Percentiles rank a stretch among this genome's conserved stretches.
These are phyloP conservation scores for Astrocystis sublimbata DNA, from an alignment of 495 filamentous ascomycete genomes.

Conservation along the genomic window DNA sequence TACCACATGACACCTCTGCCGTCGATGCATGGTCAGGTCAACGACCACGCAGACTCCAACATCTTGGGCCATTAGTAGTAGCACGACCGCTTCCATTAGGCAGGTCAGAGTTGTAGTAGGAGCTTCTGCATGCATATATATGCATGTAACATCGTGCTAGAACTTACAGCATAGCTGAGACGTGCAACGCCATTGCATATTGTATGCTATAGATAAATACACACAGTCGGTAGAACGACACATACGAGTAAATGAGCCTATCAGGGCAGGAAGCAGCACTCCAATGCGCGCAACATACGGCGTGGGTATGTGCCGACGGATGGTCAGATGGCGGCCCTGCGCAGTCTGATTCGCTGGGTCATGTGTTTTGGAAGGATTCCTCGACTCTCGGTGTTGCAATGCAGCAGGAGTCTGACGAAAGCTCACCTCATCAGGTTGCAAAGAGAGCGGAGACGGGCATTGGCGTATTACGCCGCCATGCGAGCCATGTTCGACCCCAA, in stretches of 20 bases:
- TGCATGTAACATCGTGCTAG: slow-evolving; percentile 21
- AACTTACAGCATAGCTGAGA: slow-evolving; percentile 18
- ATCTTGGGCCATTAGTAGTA: slow-evolving; percentile 5
- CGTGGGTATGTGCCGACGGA: slow-evolving; percentile 12
- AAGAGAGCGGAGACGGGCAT: not conserved
- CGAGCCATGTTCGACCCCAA: not conserved
- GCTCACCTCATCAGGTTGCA: slow-evolving; percentile 12
- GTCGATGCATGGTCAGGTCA: not conserved
- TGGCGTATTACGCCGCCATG: not conserved
- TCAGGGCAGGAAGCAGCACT: slow-evolving; percentile 14
- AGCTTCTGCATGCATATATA: slow-evolving; percentile 18
- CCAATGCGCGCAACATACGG: slow-evolving; percentile 15
- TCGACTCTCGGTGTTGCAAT: slow-evolving; percentile 1
- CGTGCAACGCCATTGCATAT: slow-evolving; percentile 22
- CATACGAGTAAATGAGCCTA: slow-evolving; percentile 10
- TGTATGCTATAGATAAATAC: slow-evolving; percentile 18
- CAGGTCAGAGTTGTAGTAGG: slow-evolving; percentile 22
- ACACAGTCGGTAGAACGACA: slow-evolving; percentile 3
- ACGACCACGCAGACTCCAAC: not conserved
- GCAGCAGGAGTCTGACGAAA: slow-evolving; percentile 19
- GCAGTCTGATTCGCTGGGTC: slow-evolving; percentile 11
- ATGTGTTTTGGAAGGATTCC: slow-evolving; percentile 4
- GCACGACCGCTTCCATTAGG: slow-evolving; percentile 2
- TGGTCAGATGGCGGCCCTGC: slow-evolving; percentile 13
- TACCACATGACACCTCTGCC: slow-evolving; percentile 1